Evolutionary conservation across 2,329 filamentous ascomycete species (phyloP), one percentile per base, ranked within the genome.

Genomic region (Metarhizium humberi): DNA sequence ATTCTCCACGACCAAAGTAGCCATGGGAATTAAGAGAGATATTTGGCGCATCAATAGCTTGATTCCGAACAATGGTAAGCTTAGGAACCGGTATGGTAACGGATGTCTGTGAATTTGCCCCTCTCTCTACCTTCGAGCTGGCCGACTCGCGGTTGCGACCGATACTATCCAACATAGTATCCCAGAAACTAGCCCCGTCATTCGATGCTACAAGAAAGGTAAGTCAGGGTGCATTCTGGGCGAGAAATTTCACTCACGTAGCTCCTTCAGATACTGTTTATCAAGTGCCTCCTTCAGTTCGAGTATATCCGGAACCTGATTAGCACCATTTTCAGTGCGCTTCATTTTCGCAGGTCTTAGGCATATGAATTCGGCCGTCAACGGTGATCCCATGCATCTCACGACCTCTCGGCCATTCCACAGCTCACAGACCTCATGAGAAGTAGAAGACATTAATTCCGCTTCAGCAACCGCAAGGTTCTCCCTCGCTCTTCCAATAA

Each of bases 391-490:
- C 4, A 48, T 50, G 8, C 58, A 60, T 20, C 66, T 51, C 0
- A 70, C 64, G 0, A 78, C 65, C 0, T 68, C 66, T 0, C 66
- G 61, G 50, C 73, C 70, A 7, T 76, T 76, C 58, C 71, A 78
- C 0, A 78, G 59, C 55, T 78, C 75, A 4, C 72, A 74, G 0
- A 72, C 74, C 1, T 73, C 72, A 10, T 72, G 62, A 0, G 74
- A 77, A 0, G 76, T 76, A 4, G 74, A 78, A 0, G 75, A 75
- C 56, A 77, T 66, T 0, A 78, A 59, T 29, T 78, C 75, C 0
- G 63, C 61, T 32, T 78, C 75, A 0, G 68, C 71, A 1, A 67
- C 64, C 0, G 72, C 69, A 0, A 65, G 63, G 3, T 69, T 73
- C 58, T 78, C 76, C 42, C 73, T 67, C 0, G 73, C 74, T 50